Evolutionary conservation across 1,284 basidiomycete genomes (phyloP).

Genomic region (Leccinum fallax): DNA sequence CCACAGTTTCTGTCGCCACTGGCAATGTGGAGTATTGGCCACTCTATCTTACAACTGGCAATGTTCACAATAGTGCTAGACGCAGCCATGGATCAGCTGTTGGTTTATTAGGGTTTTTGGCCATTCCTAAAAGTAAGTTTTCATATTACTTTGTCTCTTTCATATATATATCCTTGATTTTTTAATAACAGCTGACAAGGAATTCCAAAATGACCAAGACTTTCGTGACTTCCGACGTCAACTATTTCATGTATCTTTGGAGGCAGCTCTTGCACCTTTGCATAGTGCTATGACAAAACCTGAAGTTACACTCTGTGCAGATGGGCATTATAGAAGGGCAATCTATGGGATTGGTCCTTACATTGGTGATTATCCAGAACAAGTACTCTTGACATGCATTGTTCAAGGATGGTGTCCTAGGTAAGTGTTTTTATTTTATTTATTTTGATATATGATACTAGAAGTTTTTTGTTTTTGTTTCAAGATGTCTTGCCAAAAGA

Average conservation of each 20-base stretch:
- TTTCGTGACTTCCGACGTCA: neutral
- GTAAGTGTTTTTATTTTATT: too few species aligned
- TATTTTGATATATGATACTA: too few species aligned
- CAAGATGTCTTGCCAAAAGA: neutral
- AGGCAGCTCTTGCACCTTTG: neutral
- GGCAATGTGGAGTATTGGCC: slow-evolving; percentile 1
- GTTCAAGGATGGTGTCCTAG: neutral
- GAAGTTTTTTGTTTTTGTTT: neutral
- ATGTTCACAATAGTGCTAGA: neutral
- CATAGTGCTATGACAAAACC: neutral
- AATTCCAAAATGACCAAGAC: neutral
- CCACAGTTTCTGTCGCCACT: slow-evolving; percentile 3
- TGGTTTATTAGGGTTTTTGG: neutral
- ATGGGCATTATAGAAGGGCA: neutral
- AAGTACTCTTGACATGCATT: neutral
- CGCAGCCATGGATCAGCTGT: neutral
- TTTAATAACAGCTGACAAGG: neutral
- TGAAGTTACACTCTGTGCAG: neutral
- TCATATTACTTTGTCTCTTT: neutral
- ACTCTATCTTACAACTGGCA: neutral
- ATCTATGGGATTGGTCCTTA: neutral
- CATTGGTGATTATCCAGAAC: neutral
- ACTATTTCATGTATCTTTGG: neutral
- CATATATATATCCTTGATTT: neutral
- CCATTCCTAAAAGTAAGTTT: neutral